Conservation (phyloP, 441 rosid genomes). For the Populus hybrid region DNA sequence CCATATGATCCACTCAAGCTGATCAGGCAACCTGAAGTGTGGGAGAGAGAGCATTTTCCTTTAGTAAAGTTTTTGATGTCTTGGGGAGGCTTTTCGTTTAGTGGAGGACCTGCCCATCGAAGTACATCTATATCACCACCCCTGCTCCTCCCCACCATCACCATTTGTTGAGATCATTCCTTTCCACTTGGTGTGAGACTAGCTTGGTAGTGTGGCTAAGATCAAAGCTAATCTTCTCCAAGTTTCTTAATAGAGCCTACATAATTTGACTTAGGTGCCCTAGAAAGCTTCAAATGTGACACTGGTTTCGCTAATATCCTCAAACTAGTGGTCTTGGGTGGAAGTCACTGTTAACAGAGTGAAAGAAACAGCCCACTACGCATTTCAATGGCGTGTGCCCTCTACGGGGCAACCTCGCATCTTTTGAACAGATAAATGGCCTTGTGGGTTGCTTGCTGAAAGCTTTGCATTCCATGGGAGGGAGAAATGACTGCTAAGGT, state of each 20-base stretch:
- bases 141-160: constrained; percentile 24
- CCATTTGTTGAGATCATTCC: constrained; percentile 8
- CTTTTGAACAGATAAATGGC: not conserved
- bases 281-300: not conserved
- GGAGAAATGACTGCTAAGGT: not conserved
- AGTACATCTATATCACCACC: constrained; percentile 28
- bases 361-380: constrained; percentile 16
- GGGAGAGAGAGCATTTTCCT: constrained; percentile 23
- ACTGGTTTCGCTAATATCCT: not conserved
- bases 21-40: constrained; percentile 15
- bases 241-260: constrained; percentile 5
- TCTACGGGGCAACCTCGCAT: not conserved
- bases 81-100: constrained; percentile 16
- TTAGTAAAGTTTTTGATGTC: constrained; percentile 22
- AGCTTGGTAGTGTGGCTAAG: not conserved
- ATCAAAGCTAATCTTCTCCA: constrained; percentile 10
- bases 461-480: not conserved
- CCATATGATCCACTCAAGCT: constrained; percentile 39
- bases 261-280: constrained; percentile 16
- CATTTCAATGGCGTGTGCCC: not conserved
- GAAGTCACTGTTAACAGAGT: constrained; percentile 14
- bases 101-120: constrained; percentile 33
- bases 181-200: not conserved
- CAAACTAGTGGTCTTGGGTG: constrained; percentile 17
- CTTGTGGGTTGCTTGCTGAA: not conserved